Conservation (phyloP, 2,329 filamentous ascomycete species). For the Colletotrichum musicola region DNA sequence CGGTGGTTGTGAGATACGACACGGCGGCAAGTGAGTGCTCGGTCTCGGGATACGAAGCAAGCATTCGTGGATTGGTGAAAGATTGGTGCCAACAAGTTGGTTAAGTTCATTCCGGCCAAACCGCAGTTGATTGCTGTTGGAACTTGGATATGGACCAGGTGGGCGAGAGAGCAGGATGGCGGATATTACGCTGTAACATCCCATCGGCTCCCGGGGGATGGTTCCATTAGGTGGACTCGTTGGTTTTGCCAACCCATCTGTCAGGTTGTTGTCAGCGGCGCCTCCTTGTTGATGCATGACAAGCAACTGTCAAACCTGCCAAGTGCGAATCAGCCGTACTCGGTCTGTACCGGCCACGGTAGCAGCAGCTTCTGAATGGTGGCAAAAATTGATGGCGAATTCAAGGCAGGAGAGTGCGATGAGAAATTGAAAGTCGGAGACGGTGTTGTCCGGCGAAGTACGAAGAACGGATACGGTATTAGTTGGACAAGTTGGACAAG, state of each 20-base stretch:
- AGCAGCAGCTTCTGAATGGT: background rate
- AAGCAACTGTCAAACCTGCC: slow-evolving; percentile 19
- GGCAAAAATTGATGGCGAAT: background rate
- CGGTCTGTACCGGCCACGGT: no score
- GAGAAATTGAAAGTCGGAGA: no score
- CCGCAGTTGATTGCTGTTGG: background rate
- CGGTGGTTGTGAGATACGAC: background rate
- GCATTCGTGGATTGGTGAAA: background rate
- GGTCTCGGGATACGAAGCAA: background rate
- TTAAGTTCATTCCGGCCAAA: slow-evolving; percentile 5
- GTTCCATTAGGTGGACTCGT: background rate
- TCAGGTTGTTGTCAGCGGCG: slow-evolving; percentile 13
- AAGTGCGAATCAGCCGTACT: slow-evolving; percentile 14
- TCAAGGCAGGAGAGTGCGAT: background rate
- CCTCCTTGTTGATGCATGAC: slow-evolving; percentile 1
- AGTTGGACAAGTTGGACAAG: no score
- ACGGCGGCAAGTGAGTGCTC: background rate
- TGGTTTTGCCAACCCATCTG: slow-evolving; percentile 6
- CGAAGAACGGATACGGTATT: no score
- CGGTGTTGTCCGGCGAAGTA: no score
- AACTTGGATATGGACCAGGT: background rate
- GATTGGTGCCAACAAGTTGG: background rate
- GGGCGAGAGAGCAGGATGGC: slow-evolving; percentile 14
- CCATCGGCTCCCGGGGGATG: slow-evolving; percentile 5
- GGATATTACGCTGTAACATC: slow-evolving; percentile 10